These are phyloP conservation scores for Apiospora saccharicola DNA, from an alignment of 2,329 filamentous ascomycete species.

Conservation along the genomic window DNA sequence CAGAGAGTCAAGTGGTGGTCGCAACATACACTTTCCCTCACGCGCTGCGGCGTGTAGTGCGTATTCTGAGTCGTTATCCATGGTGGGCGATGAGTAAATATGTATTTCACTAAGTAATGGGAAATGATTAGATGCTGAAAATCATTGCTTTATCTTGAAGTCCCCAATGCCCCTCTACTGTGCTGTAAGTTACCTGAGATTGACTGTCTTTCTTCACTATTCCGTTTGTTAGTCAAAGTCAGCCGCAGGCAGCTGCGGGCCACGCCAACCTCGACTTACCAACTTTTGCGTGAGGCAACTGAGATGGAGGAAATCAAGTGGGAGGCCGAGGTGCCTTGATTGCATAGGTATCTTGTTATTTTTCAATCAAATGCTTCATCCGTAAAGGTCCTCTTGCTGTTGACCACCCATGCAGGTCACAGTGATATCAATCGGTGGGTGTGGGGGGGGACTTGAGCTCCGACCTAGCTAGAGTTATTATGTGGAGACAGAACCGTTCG, in stretches of 20 bases:
- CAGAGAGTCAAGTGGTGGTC: neutral
- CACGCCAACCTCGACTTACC: conserved; percentile 13
- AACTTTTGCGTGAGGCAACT: neutral
- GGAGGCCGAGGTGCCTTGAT: neutral
- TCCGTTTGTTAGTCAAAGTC: conserved; percentile 23
- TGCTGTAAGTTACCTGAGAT: neutral
- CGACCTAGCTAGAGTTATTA: neutral
- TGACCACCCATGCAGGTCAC: conserved; percentile 4
- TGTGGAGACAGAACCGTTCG: neutral
- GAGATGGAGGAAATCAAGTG: neutral
- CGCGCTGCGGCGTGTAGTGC: conserved; percentile 87
- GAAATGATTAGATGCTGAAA: neutral
- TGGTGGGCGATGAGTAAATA: conserved; percentile 23
- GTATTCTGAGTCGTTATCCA: conserved; percentile 66
- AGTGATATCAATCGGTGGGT: neutral
- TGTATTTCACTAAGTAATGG: too few relatives aligned
- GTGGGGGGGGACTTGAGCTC: neutral
- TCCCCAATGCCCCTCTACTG: neutral
- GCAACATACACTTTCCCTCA: conserved; percentile 77
- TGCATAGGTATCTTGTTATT: neutral
- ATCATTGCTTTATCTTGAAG: neutral
- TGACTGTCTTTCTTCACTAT: neutral
- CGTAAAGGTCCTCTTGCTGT: neutral
- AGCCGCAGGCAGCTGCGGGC: conserved; percentile 22
- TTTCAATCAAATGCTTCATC: neutral